Base-by-base conservation (phyloP, 345 rosid genomes). In the Trapa bicornis region DNA sequence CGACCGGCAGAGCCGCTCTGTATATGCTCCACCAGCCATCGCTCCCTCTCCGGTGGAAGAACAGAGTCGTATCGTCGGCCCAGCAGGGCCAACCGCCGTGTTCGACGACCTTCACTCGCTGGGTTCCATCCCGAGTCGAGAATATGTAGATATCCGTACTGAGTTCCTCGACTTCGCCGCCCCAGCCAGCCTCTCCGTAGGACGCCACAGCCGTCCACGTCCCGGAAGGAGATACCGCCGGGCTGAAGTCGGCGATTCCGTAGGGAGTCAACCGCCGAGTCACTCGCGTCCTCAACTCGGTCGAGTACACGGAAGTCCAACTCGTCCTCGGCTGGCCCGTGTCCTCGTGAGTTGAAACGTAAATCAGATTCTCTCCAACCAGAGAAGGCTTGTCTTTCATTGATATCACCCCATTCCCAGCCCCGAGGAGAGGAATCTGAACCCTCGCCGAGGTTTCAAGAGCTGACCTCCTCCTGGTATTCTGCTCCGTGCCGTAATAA, bases 51-150 rank as follows among this genome's bases (percentile, higher is more conserved):
- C 86, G 77, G 57, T 89, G 98, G 70, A 92, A 89, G 67, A 75
- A 92, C 1, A 92, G 66, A 11, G 93, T 89, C 4, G 76, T 78
- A 10, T 89, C 91, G 74, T 92, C 93, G 5, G 82, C 85, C 98
- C 93, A 89, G 75, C 85, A 74, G 64, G 96, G 96, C 98, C 98
- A 92, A 0, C 93, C 98, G 58, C 96, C 96, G 74, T 84, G 89
- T 66, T 88, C 85, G 43, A 86, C 87, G 13, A 85, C 84, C 81
- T 89, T 92, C 70, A 82, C 85, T 64, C 96, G 82, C 42, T 48
- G 79, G 72, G 81, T 72, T 70, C 96, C 96, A 67, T 92, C 90
- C 32, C 82, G 76, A 74, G 96, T 92, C 72, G 72, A 73, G 79
- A 87, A 92, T 0, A 88, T 70, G 38, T 86, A 89, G 67, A 92